Conservation (phyloP, 1,139 yeast species). For the Suhomyces ambrosiae region DNA sequence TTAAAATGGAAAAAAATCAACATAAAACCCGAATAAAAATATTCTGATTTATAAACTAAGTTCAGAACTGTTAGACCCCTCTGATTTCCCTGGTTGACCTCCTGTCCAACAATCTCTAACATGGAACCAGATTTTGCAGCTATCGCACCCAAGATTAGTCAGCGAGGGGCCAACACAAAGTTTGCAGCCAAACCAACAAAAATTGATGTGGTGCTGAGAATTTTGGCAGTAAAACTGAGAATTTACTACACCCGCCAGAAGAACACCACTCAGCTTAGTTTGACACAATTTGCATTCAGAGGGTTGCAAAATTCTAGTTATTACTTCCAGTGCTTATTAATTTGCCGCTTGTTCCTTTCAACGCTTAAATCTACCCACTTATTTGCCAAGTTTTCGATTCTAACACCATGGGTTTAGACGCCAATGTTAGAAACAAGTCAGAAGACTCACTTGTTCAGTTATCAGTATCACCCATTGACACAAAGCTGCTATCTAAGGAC, state of each 20-base stretch:
- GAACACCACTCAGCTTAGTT: background rate
- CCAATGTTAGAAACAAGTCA: background rate
- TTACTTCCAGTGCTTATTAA: too few relatives aligned
- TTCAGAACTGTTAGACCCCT: background rate
- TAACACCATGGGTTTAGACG: background rate
- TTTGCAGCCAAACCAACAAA: conserved; percentile 5
- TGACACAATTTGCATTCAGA: background rate
- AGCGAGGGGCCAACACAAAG: conserved; percentile 1
- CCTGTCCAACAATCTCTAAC: background rate
- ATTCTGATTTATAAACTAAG: background rate
- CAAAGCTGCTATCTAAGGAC: background rate
- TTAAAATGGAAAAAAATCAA: too few relatives aligned
- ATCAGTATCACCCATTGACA: background rate
- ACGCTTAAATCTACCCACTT: background rate
- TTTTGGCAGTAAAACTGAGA: background rate
- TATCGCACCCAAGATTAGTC: background rate
- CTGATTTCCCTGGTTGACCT: background rate
- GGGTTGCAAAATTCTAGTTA: background rate
- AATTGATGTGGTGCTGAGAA: background rate
- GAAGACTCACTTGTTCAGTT: background rate
- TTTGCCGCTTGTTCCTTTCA: too few relatives aligned
- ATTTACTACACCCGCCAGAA: background rate
- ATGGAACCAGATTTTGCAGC: background rate
- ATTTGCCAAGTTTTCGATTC: background rate
- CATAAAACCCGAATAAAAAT: too few relatives aligned